phyloP scores from a whole-genome alignment of 495 filamentous ascomycete genomes.

The Glarea lozoyensis region DNA sequence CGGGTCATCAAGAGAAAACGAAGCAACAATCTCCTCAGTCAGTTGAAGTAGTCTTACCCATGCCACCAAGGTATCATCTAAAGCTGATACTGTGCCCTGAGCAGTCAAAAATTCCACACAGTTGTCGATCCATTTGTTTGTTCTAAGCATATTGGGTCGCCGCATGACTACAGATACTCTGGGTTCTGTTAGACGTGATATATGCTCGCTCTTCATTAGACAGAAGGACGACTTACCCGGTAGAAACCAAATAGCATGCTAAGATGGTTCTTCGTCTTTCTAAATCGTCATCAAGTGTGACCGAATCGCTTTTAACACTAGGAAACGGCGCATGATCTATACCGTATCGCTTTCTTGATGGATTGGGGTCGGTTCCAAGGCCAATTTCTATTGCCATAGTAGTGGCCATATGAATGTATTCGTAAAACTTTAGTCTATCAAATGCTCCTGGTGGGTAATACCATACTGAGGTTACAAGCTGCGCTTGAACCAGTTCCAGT shows the following conservation, averaged over 20 bases:
- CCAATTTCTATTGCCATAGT: slow-evolving; percentile 48
- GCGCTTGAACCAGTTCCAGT: slow-evolving; percentile 42
- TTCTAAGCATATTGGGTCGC: slow-evolving; percentile 41
- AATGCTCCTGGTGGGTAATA: slow-evolving; percentile 40
- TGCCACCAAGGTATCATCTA: slow-evolving; percentile 32
- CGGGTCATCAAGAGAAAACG: slow-evolving; percentile 43
- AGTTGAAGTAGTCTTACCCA: slow-evolving; percentile 40
- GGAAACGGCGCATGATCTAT: slow-evolving; percentile 18
- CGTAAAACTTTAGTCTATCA: slow-evolving; percentile 41
- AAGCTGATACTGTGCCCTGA: slow-evolving; percentile 23
- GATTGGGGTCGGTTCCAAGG: slow-evolving; percentile 25
- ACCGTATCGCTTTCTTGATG: slow-evolving; percentile 24
- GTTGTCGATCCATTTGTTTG: slow-evolving; percentile 38
- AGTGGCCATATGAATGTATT: slow-evolving; percentile 45
- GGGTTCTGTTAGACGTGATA: slow-evolving; percentile 2
- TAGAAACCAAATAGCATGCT: slow-evolving; percentile 37
- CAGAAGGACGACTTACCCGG: slow-evolving; percentile 25
- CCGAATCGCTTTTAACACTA: slow-evolving; percentile 11
- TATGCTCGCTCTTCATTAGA: background rate
- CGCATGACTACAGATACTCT: slow-evolving; percentile 43
- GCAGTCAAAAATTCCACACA: slow-evolving; percentile 32
- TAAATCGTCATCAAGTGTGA: slow-evolving; percentile 27
- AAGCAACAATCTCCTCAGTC: slow-evolving; percentile 36
- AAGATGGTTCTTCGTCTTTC: slow-evolving; percentile 37
- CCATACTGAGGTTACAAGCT: slow-evolving; percentile 37